A percentile compares a stretch with the other conserved stretches of the same genome.
Conservation (phyloP, 2,329 filamentous ascomycete species). For the Talaromyces sp. region DNA sequence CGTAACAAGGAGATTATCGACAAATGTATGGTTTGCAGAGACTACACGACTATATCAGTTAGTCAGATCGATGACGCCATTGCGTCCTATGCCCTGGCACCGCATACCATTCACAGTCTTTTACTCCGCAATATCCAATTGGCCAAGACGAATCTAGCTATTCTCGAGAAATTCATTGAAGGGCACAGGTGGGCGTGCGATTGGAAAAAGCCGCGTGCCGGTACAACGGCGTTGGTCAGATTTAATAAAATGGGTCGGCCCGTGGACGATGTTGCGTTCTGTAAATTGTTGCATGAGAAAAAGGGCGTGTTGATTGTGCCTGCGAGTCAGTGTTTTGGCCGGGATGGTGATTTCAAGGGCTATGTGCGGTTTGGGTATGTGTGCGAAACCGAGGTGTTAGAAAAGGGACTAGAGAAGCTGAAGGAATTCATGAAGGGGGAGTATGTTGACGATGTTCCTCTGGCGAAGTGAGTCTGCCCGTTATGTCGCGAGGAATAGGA, state of each 20-base stretch:
- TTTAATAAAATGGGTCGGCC: constrained; percentile 60
- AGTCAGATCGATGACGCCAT: constrained; percentile 77
- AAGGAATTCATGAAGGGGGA: constrained; percentile 55
- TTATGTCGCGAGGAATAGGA: background rate
- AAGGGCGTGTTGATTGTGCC: constrained; percentile 72
- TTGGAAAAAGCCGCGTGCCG: constrained; percentile 72
- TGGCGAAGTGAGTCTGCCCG: constrained; percentile 1
- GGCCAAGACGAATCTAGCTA: constrained; percentile 62
- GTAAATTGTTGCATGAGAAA: constrained; percentile 62
- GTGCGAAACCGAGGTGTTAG: constrained; percentile 65
- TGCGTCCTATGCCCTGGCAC: constrained; percentile 68
- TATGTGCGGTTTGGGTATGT: constrained; percentile 76
- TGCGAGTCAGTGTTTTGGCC: constrained; percentile 69
- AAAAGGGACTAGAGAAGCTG: constrained; percentile 58
- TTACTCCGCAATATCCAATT: constrained; percentile 63
- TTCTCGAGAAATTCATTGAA: constrained; percentile 66
- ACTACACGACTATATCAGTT: constrained; percentile 84
- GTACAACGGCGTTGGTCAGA: constrained; percentile 73
- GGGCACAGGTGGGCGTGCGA: constrained; percentile 60
- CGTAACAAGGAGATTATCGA: constrained; percentile 60
- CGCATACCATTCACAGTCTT: constrained; percentile 60
- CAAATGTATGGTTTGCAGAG: constrained; percentile 60
- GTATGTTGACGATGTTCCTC: constrained; percentile 48
- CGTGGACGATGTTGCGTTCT: constrained; percentile 71
- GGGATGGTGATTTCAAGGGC: constrained; percentile 62